These are phyloP conservation scores for Loxodes magnus DNA, from an alignment of 73 alveolate genomes.

Conservation along the genomic window DNA sequence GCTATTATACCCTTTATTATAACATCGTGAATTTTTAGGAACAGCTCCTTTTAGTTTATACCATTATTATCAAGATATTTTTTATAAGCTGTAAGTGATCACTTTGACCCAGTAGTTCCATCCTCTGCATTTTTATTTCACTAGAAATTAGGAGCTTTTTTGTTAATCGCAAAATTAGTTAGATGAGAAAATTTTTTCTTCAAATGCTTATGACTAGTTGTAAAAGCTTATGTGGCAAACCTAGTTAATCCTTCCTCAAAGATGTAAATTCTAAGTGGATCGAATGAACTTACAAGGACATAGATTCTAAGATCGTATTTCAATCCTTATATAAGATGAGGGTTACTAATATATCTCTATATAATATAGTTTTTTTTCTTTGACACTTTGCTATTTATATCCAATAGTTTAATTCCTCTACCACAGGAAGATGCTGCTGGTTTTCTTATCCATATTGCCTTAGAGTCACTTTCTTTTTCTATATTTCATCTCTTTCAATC, in stretches of 20 bases:
- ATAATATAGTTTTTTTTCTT: conserved; percentile 33
- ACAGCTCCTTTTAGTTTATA: conserved; percentile 29
- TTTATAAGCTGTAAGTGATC: conserved; percentile 58
- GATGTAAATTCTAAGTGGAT: conserved; percentile 80
- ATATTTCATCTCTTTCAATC: conserved; percentile 77
- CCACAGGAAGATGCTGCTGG: conserved; percentile 94
- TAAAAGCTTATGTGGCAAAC: conserved; percentile 81
- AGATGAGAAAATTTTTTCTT: conserved; percentile 65
- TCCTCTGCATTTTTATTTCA: conserved; percentile 50
- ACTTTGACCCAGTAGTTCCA: conserved; percentile 76
- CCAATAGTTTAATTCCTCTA: conserved; percentile 77
- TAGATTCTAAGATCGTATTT: conserved; percentile 89
- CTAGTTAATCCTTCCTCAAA: conserved; percentile 83
- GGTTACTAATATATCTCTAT: conserved; percentile 62
- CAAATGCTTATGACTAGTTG: conserved; percentile 28
- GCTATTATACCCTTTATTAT: conserved; percentile 56
- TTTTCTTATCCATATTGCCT: conserved; percentile 77
- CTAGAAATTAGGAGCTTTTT: conserved; percentile 57
- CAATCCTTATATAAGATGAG: conserved; percentile 72
- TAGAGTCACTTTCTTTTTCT: conserved; percentile 46
- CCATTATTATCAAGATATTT: conserved; percentile 40
- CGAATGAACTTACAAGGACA: conserved; percentile 72
- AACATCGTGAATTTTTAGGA: conserved; percentile 55
- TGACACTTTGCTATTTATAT: conserved; percentile 49
- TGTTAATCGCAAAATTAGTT: conserved; percentile 82